Evolutionary conservation across 495 filamentous ascomycete species (phyloP).

Genomic region (Penicillium waksmanii): DNA sequence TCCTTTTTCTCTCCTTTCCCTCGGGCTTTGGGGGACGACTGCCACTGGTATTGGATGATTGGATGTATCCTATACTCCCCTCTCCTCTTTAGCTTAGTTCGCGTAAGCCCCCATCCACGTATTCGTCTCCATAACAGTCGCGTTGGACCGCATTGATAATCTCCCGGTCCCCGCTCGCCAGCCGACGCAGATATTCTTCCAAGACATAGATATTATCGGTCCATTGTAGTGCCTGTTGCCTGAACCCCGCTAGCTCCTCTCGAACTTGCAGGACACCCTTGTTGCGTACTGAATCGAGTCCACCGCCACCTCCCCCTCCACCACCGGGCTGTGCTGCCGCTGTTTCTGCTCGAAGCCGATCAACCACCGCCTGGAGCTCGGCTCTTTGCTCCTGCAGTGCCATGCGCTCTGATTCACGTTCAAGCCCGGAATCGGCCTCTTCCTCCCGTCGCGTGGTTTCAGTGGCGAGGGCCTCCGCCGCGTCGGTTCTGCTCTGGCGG

Average conservation of each 20-base stretch:
- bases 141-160: constrained; percentile 54
- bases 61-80: too few species aligned
- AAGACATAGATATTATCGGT: constrained; percentile 68
- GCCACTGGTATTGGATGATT: too few species aligned
- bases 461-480: constrained; percentile 27
- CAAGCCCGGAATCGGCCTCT: constrained; percentile 23
- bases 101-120: constrained; percentile 62
- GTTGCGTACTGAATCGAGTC: constrained; percentile 45
- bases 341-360: constrained; percentile 26
- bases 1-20: background rate
- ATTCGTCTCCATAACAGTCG: constrained; percentile 64
- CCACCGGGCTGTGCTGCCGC: constrained; percentile 15
- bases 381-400: constrained; percentile 29
- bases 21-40: background rate
- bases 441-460: constrained; percentile 24
- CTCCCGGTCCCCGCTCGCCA: constrained; percentile 56
- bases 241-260: constrained; percentile 52
- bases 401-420: constrained; percentile 28
- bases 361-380: constrained; percentile 31
- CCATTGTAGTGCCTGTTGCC: constrained; percentile 53
- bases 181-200: constrained; percentile 60
- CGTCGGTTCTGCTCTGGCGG: constrained; percentile 29
- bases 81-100: constrained; percentile 35
- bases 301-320: constrained; percentile 4
- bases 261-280: constrained; percentile 55